These are phyloP conservation scores for Xylariomycetidae sp. DNA, from an alignment of 2,329 filamentous ascomycete species.

Conservation along the genomic window DNA sequence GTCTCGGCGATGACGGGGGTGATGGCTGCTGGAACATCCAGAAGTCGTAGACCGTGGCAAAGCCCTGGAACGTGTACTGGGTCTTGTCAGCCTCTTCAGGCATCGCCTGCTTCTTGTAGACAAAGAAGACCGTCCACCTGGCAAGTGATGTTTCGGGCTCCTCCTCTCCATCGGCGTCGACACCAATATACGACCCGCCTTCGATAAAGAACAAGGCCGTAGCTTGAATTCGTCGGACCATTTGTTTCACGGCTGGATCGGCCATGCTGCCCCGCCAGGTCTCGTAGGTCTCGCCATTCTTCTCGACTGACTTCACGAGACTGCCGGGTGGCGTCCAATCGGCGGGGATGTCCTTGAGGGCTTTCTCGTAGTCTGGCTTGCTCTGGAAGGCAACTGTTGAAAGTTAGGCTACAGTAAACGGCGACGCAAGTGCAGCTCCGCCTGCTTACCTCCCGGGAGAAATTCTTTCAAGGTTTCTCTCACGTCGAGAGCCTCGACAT, in stretches of 20 bases:
- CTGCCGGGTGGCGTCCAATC: slow-evolving; percentile 69
- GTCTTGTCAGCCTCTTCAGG: slow-evolving; percentile 36
- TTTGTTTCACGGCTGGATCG: slow-evolving; percentile 60
- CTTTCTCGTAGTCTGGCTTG: slow-evolving; percentile 53
- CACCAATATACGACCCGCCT: slow-evolving; percentile 69
- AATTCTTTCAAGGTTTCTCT: slow-evolving; percentile 56
- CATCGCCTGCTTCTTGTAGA: slow-evolving; percentile 60
- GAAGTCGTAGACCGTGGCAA: slow-evolving; percentile 84
- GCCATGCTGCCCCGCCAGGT: slow-evolving; percentile 75
- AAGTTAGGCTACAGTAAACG: slow-evolving; percentile 13
- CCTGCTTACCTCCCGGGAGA: slow-evolving; percentile 56
- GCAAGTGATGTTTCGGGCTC: slow-evolving; percentile 67
- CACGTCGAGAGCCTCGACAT: slow-evolving; percentile 65
- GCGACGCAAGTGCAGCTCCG: background rate
- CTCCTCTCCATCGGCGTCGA: slow-evolving; percentile 42
- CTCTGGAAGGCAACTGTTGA: slow-evolving; percentile 60
- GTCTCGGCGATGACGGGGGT: slow-evolving; percentile 32
- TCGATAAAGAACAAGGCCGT: slow-evolving; percentile 86
- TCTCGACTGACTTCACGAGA: slow-evolving; percentile 58
- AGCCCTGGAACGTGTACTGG: slow-evolving; percentile 80
- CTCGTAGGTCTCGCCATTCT: slow-evolving; percentile 62
- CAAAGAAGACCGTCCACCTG: slow-evolving; percentile 87
- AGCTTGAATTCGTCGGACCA: slow-evolving; percentile 78
- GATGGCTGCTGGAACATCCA: slow-evolving; percentile 55
- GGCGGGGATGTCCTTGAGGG: slow-evolving; percentile 39